Evolutionary conservation across 345 rosid species (phyloP), one percentile per base, ranked within the genome.

Genomic region (Citropsis articulata): DNA sequence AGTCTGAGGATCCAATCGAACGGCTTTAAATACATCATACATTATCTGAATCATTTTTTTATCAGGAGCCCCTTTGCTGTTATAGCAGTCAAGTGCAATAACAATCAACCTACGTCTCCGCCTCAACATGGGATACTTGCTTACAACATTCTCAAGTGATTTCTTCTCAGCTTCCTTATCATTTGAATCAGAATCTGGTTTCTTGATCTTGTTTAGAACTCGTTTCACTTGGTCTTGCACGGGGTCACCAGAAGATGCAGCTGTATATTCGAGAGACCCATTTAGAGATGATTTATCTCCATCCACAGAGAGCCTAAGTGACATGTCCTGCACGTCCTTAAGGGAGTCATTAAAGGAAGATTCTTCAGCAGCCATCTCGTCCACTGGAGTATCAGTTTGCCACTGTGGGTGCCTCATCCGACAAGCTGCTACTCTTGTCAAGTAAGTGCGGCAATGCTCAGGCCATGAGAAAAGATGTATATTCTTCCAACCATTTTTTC

Each of bases 381-480:
- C 90, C 50, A 82, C 90, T 0, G 96, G 96, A 1, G 97, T 93
- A 82, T 91, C 95, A 0, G 97, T 92, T 78, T 93, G 94, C 99
- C 99, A 95, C 60, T 90, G 97, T 0, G 99, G 97, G 79, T 93
- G 92, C 86, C 99, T 90, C 94, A 91, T 95, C 59, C 98, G 90
- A 36, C 97, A 92, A 0, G 99, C 92, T 5, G 98, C 98, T 71
- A 95, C 89, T 71, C 97, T 90, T 21, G 99, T 93, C 84, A 95
- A 85, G 92, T 95, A 95, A 57, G 97, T 92, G 22, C 98, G 91
- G 74, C 99, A 95, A 77, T 95, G 99, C 80, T 95, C 99, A 2
- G 99, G 99, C 99, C 99, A 95, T 7, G 99, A 95, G 80, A 85
- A 95, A 35, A 95, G 89, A 83, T 92, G 97, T 81, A 96, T 93